Evolutionary conservation across 108 stramenopile species (phyloP), one percentile per base, ranked within the genome.

Genomic region (Cyclostephanos invisitatus): DNA sequence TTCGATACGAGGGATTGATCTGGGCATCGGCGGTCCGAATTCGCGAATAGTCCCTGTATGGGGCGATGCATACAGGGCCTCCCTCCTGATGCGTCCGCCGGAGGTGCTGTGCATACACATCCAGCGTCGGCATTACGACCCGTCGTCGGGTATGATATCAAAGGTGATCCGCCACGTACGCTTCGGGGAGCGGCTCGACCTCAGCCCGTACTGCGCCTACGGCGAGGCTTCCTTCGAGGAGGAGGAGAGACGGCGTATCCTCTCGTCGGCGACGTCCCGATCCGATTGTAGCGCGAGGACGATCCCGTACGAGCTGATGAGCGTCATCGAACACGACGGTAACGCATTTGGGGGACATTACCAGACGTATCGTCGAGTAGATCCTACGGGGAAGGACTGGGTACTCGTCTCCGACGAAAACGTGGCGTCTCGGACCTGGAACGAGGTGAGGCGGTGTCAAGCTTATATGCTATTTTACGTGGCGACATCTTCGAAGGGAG

Each of bases 391-490:
- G 9, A 64, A 54, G 1, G 24, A 67, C 1, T 94, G 93, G 93
- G 84, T 72, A 35, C 67, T 83, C 10, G 76, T 89, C 28, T 91
- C 90, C 10, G 93, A 94, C 65, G 73, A 80, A 32, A 73, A 57
- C 22, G 86, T 94, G 25, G 47, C 61, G 0, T 38, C 54, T 10
- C 67, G 84, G 24, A 68, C 80, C 25, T 94, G 90, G 90, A 24
- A 76, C 51, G 78, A 89, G 17, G 90, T 94, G n/a, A 71, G 75
- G 61, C 63, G 42, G 21, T 86, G 84, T 44, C 90, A 94, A 68
- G 93, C 93, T 2, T 94, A 90, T 63, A 90, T 94, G 90, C 80
- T 94, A 36, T 89, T 94, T 63, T 94, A 94, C 68, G 89, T 84
- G 49, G 76, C 75, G 25, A 56, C 85, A 20, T 67, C 48, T 15